Conservation (phyloP, 345 rosid genomes). For the Salix suchowensis region DNA sequence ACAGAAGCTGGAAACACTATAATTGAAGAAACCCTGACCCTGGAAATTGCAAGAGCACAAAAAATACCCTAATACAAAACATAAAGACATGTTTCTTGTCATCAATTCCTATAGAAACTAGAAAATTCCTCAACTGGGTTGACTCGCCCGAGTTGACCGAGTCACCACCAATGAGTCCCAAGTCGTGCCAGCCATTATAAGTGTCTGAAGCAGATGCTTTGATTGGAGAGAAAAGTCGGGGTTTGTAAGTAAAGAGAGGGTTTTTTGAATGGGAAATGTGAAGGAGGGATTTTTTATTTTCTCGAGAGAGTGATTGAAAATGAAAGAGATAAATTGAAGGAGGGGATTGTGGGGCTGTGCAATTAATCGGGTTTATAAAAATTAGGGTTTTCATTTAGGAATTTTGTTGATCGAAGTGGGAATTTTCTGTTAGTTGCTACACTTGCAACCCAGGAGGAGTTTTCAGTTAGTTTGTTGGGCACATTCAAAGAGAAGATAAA, state of each 20-base stretch:
- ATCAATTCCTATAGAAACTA: constrained; percentile 45
- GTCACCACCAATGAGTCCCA: constrained; percentile 22
- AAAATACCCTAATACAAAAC: constrained; percentile 51
- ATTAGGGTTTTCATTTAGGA: constrained; percentile 29
- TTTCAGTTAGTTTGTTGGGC: neutral
- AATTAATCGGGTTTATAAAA: constrained; percentile 10
- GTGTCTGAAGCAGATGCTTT: constrained; percentile 15
- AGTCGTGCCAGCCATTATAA: constrained; percentile 63
- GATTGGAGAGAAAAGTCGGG: constrained; percentile 6
- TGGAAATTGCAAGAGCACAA: constrained; percentile 49
- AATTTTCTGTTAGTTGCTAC: neutral
- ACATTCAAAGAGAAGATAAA: neutral
- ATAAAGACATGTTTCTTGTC: constrained; percentile 41
- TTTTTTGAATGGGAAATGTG: constrained; percentile 11
- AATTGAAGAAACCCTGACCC: constrained; percentile 52
- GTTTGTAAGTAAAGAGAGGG: neutral
- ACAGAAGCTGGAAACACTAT: constrained; percentile 49
- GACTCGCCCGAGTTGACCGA: constrained; percentile 37
- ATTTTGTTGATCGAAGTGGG: neutral
- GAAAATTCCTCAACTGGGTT: constrained; percentile 35
- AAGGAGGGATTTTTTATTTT: constrained; percentile 6
- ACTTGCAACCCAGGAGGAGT: neutral
- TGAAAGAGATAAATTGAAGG: constrained; percentile 24
- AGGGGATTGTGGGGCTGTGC: constrained; percentile 6
- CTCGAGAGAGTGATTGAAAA: constrained; percentile 24